These are phyloP conservation scores for Podospora pseudoanserina DNA, from an alignment of 495 filamentous ascomycete genomes.

Conservation along the genomic window DNA sequence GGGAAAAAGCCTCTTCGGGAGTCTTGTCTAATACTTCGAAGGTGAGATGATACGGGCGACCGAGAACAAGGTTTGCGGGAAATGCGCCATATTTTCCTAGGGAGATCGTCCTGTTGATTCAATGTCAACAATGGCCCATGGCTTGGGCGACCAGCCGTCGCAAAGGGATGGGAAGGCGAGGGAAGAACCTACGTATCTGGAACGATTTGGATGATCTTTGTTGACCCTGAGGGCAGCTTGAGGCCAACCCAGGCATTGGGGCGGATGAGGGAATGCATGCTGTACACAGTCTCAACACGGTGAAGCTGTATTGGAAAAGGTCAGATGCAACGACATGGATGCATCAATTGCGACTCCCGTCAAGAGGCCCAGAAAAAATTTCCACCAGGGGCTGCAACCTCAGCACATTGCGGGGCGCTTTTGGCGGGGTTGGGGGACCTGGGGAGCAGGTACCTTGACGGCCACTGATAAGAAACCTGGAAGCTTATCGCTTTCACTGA, in stretches of 20 bases:
- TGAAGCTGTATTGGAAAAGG: too few species aligned
- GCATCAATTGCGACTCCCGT: not conserved
- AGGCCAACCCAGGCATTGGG: constrained; percentile 64
- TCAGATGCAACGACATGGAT: constrained; percentile 1
- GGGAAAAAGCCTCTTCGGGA: constrained; percentile 51
- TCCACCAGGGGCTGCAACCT: not conserved
- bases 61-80: constrained; percentile 77
- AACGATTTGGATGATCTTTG: constrained; percentile 59
- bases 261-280: constrained; percentile 51
- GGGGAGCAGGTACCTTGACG: constrained; percentile 19
- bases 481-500: not conserved
- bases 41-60: constrained; percentile 83
- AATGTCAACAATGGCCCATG: constrained; percentile 6
- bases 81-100: constrained; percentile 90
- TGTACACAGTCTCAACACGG: not conserved
- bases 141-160: not conserved
- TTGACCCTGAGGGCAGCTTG: constrained; percentile 62
- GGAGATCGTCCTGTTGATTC: constrained; percentile 62
- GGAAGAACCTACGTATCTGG: constrained; percentile 70
- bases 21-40: constrained; percentile 77
- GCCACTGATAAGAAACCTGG: not conserved
- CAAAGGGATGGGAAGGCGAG: not conserved
- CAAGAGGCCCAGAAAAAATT: constrained; percentile 13
- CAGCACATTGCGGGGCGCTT: constrained; percentile 11
- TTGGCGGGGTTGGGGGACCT: constrained; percentile 7